These are phyloP conservation scores for Fusarium subtropicale DNA, from an alignment of 2,329 filamentous ascomycete species.

Conservation along the genomic window DNA sequence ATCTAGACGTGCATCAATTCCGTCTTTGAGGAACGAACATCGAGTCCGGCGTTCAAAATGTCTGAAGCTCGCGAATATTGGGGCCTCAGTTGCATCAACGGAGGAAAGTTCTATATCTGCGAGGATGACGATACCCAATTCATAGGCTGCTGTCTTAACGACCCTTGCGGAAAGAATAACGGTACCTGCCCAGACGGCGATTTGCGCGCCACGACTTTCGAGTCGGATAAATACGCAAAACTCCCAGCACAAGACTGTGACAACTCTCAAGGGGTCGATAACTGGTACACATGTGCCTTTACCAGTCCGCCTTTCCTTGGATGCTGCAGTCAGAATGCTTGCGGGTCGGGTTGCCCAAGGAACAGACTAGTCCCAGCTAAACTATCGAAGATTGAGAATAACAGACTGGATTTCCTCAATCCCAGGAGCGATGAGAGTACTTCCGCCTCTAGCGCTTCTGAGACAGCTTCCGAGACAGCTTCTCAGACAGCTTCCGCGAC, in stretches of 20 bases:
- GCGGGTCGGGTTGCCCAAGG: slow-evolving; percentile 31
- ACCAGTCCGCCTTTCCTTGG: slow-evolving; percentile 54
- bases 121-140: slow-evolving; percentile 49
- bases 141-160: slow-evolving; percentile 55
- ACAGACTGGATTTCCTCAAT: slow-evolving; percentile 31
- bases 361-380: slow-evolving; percentile 27
- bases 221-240: slow-evolving; percentile 44
- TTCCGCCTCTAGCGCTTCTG: slow-evolving; percentile 9
- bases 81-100: slow-evolving; percentile 50
- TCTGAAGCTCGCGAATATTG: slow-evolving; percentile 33
- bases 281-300: slow-evolving; percentile 54
- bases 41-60: slow-evolving; percentile 19
- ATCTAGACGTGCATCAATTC: not conserved
- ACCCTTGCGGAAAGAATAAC: slow-evolving; percentile 50
- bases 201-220: slow-evolving; percentile 50
- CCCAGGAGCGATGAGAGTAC: slow-evolving; percentile 14
- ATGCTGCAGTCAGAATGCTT: slow-evolving; percentile 51
- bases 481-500: slow-evolving; percentile 18
- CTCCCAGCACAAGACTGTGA: slow-evolving; percentile 53
- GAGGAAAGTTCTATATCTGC: slow-evolving; percentile 56
- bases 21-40: not conserved
- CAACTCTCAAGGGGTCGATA: slow-evolving; percentile 17
- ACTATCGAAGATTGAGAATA: slow-evolving; percentile 25
- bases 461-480: no score
- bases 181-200: slow-evolving; percentile 51